These are phyloP conservation scores for Pseudonitzschia multiseries DNA, from an alignment of 108 stramenopile genomes.

Conservation along the genomic window DNA sequence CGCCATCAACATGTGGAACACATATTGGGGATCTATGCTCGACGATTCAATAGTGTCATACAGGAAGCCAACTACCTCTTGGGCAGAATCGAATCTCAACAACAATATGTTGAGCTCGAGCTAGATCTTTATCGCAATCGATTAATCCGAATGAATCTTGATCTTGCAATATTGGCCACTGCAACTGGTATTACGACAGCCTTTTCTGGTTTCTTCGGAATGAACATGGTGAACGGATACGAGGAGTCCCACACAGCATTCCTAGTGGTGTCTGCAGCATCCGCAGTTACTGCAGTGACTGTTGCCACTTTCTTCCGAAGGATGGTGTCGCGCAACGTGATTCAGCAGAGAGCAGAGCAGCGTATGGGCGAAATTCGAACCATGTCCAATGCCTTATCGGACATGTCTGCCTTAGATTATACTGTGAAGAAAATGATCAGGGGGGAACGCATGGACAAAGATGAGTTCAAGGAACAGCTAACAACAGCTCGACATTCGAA, in stretches of 20 bases:
- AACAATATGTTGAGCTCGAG: constrained; percentile 78
- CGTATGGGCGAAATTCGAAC: constrained; percentile 58
- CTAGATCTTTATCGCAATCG: constrained; percentile 83
- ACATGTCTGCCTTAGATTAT: constrained; percentile 62
- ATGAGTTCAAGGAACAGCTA: constrained; percentile 31
- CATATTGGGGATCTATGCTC: constrained; percentile 80
- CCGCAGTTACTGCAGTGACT: constrained; percentile 17
- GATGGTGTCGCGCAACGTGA: constrained; percentile 43
- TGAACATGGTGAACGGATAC: constrained; percentile 83
- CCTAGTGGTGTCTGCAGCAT: constrained; percentile 42
- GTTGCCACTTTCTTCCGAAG: constrained; percentile 33
- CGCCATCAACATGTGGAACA: constrained; percentile 79
- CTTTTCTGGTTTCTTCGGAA: constrained; percentile 86
- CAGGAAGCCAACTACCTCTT: constrained; percentile 71
- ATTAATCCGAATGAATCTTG: constrained; percentile 84
- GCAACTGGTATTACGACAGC: constrained; percentile 65
- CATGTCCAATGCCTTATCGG: constrained; percentile 47
- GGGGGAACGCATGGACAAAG: constrained; percentile 25
- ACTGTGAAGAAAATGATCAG: constrained; percentile 39
- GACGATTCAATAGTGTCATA: constrained; percentile 65
- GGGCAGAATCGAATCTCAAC: constrained; percentile 79
- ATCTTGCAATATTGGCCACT: constrained; percentile 59
- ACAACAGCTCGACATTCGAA: constrained; percentile 24
- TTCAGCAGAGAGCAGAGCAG: constrained; percentile 41
- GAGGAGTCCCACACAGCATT: constrained; percentile 70